Base-by-base conservation (phyloP, 371 early-diverging fungal species). In the Globomyces sp. region DNA sequence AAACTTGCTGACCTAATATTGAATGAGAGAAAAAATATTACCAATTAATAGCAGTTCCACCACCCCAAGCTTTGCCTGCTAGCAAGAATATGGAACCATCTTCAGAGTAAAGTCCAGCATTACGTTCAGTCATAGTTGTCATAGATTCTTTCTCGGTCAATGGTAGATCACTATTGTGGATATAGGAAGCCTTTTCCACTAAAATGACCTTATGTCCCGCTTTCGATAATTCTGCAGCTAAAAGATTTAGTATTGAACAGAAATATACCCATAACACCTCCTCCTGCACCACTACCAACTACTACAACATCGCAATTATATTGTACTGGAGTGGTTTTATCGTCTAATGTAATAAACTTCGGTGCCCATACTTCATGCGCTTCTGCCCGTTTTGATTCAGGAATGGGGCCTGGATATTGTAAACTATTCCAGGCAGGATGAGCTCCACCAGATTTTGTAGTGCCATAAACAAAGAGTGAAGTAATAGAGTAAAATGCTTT, bases 271-370 rank as follows among this genome's bases (percentile, higher is more conserved):
- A 82, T 74, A 9, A 88, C 85, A 41, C 91, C 90, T 49, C 92
- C 92, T 53, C 92, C 92, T 42, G 87, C 86, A 50, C 92, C 92
- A 4, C 85, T 85, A 0, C 92, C 92, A 44, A 92, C 74, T 46
- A 92, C 74, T 13, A 90, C 87, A 1, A 81, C 88, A 68, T 91
- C 92, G 37, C 64, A 72, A 39, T 55, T 40, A 4, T 39, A 55
- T 37, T 37, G 40, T 11, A 39, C 39, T 6, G 40, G 4, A 24
- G 8, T 4, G 8, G 36, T 39, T 34, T 39, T 4, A 55, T 55
- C 39, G 24, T 24, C 24, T 24, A 24, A 24, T 24, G 24, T 24
- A 4, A 55, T 8, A 55, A 55, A 55, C 39, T 55, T 13, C 5
- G 55, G 55, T 39, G 40, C 40, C 55, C 55, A 55, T 36, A 55